Base-by-base conservation (phyloP, 2,329 filamentous ascomycete genomes). In the Cladobotryum mycophilum region DNA sequence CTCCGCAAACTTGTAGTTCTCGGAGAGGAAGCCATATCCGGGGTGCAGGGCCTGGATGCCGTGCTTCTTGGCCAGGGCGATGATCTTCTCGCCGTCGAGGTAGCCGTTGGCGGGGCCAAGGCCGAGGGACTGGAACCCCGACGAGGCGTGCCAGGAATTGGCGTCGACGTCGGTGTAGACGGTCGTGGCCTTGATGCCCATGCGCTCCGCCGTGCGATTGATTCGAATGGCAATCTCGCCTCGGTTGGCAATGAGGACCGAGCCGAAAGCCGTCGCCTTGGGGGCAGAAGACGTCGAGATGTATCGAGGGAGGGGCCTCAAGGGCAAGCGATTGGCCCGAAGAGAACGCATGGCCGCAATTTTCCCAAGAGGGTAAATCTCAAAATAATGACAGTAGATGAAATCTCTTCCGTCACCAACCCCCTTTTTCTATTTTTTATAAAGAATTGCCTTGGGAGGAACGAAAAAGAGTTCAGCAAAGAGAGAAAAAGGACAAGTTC, bases 211-310 rank as follows among this genome's bases (percentile, higher is more conserved):
- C 18, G 93, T 99, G 58, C 85, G 82, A 58, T 91, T 87, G 58
- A 99, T 93, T 59, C 93, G 88, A 66, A 99, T 78, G 45, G 93
- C 93, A 61, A 99, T 99, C 71, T 99, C 93, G 61, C 93, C 93
- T 60, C 93, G 85, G 67, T 99, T 99, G 48, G 93, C 93, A 65
- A 99, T 97, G 20, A 99, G 79, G 40, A 97, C 87, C 8, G 90
- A 95, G 49, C 82, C 84, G 58, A 85, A 80, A 30, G 80, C 77
- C 13, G 73, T 76, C 12, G 61, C 55, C 48, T 62, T 64, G 46
- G 69, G 62, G n/a, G 65, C 49, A 11, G 66, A 64, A 20, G 61
- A 65, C 42, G 63, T 59, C 41, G 63, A 69, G 51, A 66, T 57
- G 53, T 64, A 61, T 44, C 67, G 74, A 66, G 68, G 67, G 57